Conservation (phyloP, 352 stramenopile genomes). For the Thalassiosira mediterranea region DNA sequence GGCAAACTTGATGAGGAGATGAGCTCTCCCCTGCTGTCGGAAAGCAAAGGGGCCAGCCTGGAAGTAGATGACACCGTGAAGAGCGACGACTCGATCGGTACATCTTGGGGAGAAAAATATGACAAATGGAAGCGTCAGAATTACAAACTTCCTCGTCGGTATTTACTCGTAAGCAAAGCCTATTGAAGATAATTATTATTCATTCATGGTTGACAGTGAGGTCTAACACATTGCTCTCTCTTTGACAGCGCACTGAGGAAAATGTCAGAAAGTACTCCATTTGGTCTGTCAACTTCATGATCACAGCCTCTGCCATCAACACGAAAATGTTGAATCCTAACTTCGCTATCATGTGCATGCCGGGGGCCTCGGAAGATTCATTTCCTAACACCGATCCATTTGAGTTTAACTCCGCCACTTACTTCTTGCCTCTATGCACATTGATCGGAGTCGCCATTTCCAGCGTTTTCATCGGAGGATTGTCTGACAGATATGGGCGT, state of each 20-base stretch:
- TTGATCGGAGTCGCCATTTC: constrained; percentile 36
- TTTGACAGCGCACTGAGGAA: constrained; percentile 22
- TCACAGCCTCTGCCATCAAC: constrained; percentile 28
- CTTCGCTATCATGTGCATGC: constrained; percentile 44
- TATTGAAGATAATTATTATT: neutral
- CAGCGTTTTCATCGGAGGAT: constrained; percentile 25
- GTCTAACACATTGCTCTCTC: too few relatives aligned
- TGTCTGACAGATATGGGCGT: constrained; percentile 31
- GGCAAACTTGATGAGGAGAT: too few relatives aligned
- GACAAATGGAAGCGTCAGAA: neutral
- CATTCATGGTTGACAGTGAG: neutral
- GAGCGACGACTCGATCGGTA: neutral
- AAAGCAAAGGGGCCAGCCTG: neutral
- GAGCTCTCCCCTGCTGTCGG: too few relatives aligned
- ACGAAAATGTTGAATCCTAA: constrained; percentile 56
- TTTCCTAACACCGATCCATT: constrained; percentile 42
- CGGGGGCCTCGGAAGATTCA: constrained; percentile 25
- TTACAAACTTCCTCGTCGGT: constrained; percentile 22
- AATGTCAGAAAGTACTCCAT: constrained; percentile 30
- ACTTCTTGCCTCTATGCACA: constrained; percentile 48
- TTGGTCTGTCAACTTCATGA: constrained; percentile 33
- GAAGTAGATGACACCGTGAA: neutral
- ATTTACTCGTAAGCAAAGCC: constrained; percentile 3
- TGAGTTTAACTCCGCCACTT: constrained; percentile 48
- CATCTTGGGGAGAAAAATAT: constrained; percentile 12